These are phyloP conservation scores for Leishmania gerbilli DNA, from an alignment of 208 protist species.

Conservation along the genomic window DNA sequence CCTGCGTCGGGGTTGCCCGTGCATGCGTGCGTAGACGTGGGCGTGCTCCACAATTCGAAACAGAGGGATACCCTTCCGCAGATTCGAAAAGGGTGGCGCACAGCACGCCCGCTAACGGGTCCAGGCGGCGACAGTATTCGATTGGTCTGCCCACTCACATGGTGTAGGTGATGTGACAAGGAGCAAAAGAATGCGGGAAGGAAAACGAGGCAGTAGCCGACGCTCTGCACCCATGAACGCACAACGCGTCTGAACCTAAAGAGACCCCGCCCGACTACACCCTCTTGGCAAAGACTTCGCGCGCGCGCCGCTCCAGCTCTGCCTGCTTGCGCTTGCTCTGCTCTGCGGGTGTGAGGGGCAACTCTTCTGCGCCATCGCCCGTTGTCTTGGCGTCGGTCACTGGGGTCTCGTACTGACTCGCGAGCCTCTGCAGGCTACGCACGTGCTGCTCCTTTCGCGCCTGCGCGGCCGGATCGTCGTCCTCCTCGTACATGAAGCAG, in stretches of 20 bases:
- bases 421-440: constrained; percentile 11
- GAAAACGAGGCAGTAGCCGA: background rate
- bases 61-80: background rate
- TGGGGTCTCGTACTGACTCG: constrained; percentile 13
- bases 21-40: background rate
- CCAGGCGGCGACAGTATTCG: background rate
- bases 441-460: constrained; percentile 10
- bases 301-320: constrained; percentile 40
- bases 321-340: constrained; percentile 24
- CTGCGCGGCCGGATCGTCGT: constrained; percentile 38
- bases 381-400: background rate
- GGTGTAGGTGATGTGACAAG: background rate
- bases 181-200: background rate
- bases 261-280: background rate
- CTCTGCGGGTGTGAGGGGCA: constrained; percentile 11
- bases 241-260: background rate
- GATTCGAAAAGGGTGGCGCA: background rate
- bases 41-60: background rate
- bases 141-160: background rate
- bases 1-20: background rate
- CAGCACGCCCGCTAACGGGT: background rate
- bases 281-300: constrained; percentile 28
- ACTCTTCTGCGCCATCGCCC: background rate
- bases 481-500: constrained; percentile 61
- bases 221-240: background rate